phyloP scores from a whole-genome alignment of 352 stramenopile species.

The Elongisporangium senticosum region DNA sequence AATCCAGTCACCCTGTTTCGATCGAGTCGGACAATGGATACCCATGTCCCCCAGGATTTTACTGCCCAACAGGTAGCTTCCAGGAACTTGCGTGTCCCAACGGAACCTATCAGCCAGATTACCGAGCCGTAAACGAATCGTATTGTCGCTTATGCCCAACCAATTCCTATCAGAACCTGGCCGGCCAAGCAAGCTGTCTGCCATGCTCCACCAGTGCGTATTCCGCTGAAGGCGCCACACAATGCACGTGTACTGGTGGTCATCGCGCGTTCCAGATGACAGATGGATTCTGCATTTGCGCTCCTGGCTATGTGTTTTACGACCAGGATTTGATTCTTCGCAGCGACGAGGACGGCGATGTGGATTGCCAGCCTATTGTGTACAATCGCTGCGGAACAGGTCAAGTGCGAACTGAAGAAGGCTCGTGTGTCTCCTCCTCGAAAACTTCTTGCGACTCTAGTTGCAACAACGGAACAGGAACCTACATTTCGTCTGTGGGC shows the following conservation, averaged over 20 bases:
- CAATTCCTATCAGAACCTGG: conserved; percentile 75
- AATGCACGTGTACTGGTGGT: conserved; percentile 80
- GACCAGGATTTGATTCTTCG: conserved; percentile 78
- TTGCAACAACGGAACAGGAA: conserved; percentile 67
- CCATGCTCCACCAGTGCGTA: conserved; percentile 85
- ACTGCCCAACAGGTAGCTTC: conserved; percentile 58
- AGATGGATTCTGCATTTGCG: conserved; percentile 89
- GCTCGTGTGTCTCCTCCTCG: conserved; percentile 48
- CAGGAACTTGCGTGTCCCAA: conserved; percentile 60
- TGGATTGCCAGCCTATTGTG: conserved; percentile 90
- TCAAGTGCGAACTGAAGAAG: conserved; percentile 72
- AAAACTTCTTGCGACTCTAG: conserved; percentile 42
- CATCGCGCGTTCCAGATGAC: conserved; percentile 90
- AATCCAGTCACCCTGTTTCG: conserved; percentile 43
- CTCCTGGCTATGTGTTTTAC: conserved; percentile 90
- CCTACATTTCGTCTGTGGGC: conserved; percentile 69
- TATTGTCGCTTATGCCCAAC: conserved; percentile 60
- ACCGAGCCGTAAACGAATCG: conserved; percentile 31
- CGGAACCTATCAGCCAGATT: conserved; percentile 69
- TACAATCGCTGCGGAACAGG: conserved; percentile 74
- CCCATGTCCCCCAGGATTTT: conserved; percentile 70
- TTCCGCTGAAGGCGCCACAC: conserved; percentile 36
- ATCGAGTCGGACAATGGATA: conserved; percentile 75
- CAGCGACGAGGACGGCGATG: conserved; percentile 77
- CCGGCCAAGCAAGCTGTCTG: conserved; percentile 67